Percentiles rank a stretch among this genome's conserved stretches.
phyloP scores from a whole-genome alignment of 1,139 yeast genomes.

The Yamadazyma sp. region DNA sequence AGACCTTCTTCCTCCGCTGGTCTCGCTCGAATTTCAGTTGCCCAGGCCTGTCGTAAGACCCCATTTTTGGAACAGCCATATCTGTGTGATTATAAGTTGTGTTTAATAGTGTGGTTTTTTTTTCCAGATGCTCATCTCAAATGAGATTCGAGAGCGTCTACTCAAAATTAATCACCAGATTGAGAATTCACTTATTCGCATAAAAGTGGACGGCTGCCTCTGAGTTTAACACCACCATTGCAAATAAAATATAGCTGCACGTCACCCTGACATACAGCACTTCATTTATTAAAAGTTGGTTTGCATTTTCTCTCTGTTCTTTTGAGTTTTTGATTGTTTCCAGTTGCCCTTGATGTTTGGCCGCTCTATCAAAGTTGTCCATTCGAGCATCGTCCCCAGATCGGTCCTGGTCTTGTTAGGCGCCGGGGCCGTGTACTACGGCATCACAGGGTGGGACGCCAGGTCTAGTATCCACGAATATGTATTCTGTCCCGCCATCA shows the following conservation, averaged over 20 bases:
- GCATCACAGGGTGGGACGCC: constrained; percentile 47
- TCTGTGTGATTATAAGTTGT: too few relatives aligned
- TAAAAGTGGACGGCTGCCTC: not conserved
- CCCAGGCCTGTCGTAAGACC: constrained; percentile 21
- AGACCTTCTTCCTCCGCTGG: constrained; percentile 19
- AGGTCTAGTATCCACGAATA: constrained; percentile 83
- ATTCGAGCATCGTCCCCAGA: constrained; percentile 5
- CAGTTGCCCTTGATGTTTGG: not conserved
- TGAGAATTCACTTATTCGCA: not conserved
- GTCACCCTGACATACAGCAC: too few relatives aligned
- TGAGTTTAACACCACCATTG: too few relatives aligned
- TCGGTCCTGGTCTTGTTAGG: constrained; percentile 2
- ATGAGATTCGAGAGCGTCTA: too few relatives aligned
- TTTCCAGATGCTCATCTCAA: constrained; percentile 2
- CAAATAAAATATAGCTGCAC: too few relatives aligned
- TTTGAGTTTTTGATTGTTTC: not conserved
- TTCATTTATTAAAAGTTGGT: not conserved
- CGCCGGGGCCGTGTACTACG: constrained; percentile 5
- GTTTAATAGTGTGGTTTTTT: too few relatives aligned
- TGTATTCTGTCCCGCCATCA: constrained; percentile 70
- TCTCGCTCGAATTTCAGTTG: constrained; percentile 21
- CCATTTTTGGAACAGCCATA: constrained; percentile 19
- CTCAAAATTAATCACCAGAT: too few relatives aligned
- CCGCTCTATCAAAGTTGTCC: not conserved
- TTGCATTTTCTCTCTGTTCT: not conserved